Conservation (phyloP, 2,329 filamentous ascomycete genomes). For the Aspergillus awamori region DNA sequence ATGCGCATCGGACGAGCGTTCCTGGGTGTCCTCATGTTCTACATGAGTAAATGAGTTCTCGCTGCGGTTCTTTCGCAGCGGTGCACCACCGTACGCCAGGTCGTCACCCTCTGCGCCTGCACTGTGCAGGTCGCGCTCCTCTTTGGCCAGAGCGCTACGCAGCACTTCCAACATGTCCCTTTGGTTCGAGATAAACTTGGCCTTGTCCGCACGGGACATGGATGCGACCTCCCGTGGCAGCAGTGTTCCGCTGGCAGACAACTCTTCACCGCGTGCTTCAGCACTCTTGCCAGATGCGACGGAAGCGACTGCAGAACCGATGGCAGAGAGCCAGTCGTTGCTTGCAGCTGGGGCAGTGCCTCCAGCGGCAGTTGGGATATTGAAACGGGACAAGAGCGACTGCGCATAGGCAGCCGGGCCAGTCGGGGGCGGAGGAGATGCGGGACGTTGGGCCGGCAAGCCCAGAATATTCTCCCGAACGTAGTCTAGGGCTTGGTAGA, state of each 20-base stretch:
- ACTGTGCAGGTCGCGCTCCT: conserved; percentile 65
- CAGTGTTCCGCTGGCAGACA: conserved; percentile 63
- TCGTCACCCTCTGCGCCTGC: conserved; percentile 35
- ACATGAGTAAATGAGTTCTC: conserved; percentile 90
- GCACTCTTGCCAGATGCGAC: conserved; percentile 51
- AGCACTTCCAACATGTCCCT: conserved; percentile 75
- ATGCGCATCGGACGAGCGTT: conserved; percentile 21
- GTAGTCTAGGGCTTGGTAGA: conserved; percentile 70
- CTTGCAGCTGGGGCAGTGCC: conserved; percentile 55
- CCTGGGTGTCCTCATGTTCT: conserved; percentile 66
- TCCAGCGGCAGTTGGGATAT: conserved; percentile 67
- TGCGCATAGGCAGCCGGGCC: conserved; percentile 68
- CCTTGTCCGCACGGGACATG: conserved; percentile 64
- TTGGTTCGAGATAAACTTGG: conserved; percentile 76
- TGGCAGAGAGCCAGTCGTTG: conserved; percentile 74
- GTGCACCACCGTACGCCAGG: conserved; percentile 46
- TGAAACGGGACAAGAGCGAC: conserved; percentile 81
- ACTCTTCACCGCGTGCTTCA: conserved; percentile 51
- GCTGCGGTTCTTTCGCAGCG: conserved; percentile 76
- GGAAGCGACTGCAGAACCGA: conserved; percentile 73
- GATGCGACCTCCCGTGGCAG: conserved; percentile 70
- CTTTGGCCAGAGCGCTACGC: conserved; percentile 75
- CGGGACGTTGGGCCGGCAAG: conserved; percentile 63
- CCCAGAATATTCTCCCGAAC: conserved; percentile 79
- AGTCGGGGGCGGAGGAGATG: conserved; percentile 48